Evolutionary conservation across 1,284 basidiomycete genomes (phyloP).

Genomic region (Trichosporon sp.): DNA sequence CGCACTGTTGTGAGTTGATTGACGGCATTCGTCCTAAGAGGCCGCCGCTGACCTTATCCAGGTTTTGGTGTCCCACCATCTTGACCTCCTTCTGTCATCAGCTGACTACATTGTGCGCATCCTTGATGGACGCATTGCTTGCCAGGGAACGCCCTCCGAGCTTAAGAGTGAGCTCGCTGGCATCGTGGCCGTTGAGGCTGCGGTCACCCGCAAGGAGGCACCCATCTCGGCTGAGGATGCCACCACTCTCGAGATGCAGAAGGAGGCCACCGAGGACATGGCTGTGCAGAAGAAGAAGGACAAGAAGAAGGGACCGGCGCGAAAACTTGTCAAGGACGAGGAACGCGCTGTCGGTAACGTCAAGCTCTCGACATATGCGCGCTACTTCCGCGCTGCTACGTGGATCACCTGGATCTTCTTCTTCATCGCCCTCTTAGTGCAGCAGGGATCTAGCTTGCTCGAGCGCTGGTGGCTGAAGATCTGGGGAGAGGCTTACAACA

Average conservation of each 20-base stretch:
- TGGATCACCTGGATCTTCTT: constrained; percentile 42
- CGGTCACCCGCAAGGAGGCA: constrained; percentile 56
- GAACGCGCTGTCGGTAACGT: constrained; percentile 68
- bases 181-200: constrained; percentile 43
- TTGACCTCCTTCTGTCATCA: constrained; percentile 62
- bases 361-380: constrained; percentile 72
- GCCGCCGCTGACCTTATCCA: constrained; percentile 13
- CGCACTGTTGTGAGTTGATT: constrained; percentile 57
- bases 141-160: constrained; percentile 58
- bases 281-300: constrained; percentile 31
- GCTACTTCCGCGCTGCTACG: constrained; percentile 59
- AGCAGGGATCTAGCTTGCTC: constrained; percentile 54
- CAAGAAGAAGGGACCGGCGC: constrained; percentile 42
- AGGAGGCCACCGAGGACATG: constrained; percentile 45
- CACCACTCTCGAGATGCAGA: not conserved
- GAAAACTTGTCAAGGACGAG: constrained; percentile 47
- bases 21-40: not conserved
- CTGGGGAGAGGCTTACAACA: constrained; percentile 48
- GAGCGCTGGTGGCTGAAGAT: constrained; percentile 68
- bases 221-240: constrained; percentile 25
- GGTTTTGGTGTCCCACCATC: constrained; percentile 82
- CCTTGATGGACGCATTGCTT: constrained; percentile 58
- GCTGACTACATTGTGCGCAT: constrained; percentile 65
- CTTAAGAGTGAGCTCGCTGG: constrained; percentile 55
- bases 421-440: constrained; percentile 33